phyloP scores from a whole-genome alignment of 2,329 filamentous ascomycete species.

The Epichloe scottii region DNA sequence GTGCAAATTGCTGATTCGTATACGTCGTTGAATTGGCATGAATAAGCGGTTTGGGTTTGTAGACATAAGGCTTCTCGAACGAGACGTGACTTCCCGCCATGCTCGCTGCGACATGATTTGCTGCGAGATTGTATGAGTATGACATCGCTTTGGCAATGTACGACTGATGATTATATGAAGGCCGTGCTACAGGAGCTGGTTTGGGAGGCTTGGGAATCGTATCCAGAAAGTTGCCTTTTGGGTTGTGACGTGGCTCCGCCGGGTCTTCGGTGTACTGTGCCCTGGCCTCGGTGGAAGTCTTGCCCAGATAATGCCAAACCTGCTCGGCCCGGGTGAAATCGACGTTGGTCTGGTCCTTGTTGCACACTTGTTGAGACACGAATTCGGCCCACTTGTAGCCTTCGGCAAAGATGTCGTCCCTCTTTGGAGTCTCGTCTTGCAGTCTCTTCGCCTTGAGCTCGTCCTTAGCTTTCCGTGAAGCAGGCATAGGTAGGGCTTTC shows the following conservation, averaged over 20 bases:
- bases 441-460: constrained; percentile 55
- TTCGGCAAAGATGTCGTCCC: constrained; percentile 54
- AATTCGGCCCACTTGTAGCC: constrained; percentile 72
- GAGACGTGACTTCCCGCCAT: constrained; percentile 9
- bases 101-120: neutral
- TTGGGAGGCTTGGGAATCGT: constrained; percentile 45
- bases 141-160: constrained; percentile 8
- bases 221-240: constrained; percentile 60
- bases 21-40: constrained; percentile 6
- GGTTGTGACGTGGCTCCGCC: constrained; percentile 44
- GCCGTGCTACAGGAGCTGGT: constrained; percentile 18
- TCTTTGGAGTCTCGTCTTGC: constrained; percentile 48
- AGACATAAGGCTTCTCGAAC: constrained; percentile 37
- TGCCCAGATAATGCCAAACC: constrained; percentile 81
- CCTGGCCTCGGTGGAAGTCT: constrained; percentile 76
- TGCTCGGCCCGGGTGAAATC: constrained; percentile 61
- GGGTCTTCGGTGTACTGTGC: constrained; percentile 82
- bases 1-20: constrained; percentile 14
- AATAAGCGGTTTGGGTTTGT: constrained; percentile 33
- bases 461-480: constrained; percentile 48
- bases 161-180: constrained; percentile 8
- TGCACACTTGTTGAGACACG: constrained; percentile 45
- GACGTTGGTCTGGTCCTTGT: constrained; percentile 52
- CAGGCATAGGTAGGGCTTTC: constrained; percentile 59
- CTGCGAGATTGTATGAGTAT: constrained; percentile 6